phyloP scores from a whole-genome alignment of 1,139 yeast species.

The Eremothecium coryli region DNA sequence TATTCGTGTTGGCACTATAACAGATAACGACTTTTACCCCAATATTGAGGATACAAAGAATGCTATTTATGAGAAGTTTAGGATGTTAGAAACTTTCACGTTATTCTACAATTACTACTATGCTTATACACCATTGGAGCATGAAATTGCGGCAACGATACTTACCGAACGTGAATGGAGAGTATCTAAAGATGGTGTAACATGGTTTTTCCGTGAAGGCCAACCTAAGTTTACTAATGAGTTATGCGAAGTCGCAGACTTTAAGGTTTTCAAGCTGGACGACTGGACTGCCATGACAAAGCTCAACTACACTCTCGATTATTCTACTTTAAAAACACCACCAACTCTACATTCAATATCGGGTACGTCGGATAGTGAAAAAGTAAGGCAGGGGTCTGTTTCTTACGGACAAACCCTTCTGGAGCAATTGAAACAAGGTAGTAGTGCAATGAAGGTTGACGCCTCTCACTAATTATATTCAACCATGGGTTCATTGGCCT shows the following conservation, averaged over 20 bases:
- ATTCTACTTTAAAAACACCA: slow-evolving; percentile 8
- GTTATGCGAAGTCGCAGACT: slow-evolving; percentile 35
- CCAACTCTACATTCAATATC: not conserved
- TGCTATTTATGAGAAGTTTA: slow-evolving; percentile 20
- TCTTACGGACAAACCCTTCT: slow-evolving; percentile 26
- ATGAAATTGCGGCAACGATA: slow-evolving; percentile 30
- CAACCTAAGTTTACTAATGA: slow-evolving; percentile 32
- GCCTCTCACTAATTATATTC: slow-evolving; percentile 1
- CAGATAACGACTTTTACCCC: slow-evolving; percentile 8
- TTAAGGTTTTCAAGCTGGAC: slow-evolving; percentile 35
- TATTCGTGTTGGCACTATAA: slow-evolving; percentile 16
- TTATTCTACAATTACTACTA: slow-evolving; percentile 55
- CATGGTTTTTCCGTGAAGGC: slow-evolving; percentile 36
- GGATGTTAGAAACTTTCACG: slow-evolving; percentile 33
- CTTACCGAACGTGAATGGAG: slow-evolving; percentile 34
- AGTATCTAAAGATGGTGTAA: slow-evolving; percentile 25
- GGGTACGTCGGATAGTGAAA: not conserved
- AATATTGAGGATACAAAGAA: slow-evolving; percentile 8
- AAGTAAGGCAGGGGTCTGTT: not conserved
- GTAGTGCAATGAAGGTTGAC: slow-evolving; percentile 5
- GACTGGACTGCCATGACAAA: slow-evolving; percentile 36
- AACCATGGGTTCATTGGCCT: too few relatives aligned
- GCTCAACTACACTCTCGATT: slow-evolving; percentile 29
- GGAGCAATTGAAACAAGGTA: slow-evolving; percentile 25
- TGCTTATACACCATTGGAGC: slow-evolving; percentile 48